Evolutionary conservation across 352 stramenopile species (phyloP), one percentile per base, ranked within the genome.

Genomic region (Thalassiosira mediterranea): DNA sequence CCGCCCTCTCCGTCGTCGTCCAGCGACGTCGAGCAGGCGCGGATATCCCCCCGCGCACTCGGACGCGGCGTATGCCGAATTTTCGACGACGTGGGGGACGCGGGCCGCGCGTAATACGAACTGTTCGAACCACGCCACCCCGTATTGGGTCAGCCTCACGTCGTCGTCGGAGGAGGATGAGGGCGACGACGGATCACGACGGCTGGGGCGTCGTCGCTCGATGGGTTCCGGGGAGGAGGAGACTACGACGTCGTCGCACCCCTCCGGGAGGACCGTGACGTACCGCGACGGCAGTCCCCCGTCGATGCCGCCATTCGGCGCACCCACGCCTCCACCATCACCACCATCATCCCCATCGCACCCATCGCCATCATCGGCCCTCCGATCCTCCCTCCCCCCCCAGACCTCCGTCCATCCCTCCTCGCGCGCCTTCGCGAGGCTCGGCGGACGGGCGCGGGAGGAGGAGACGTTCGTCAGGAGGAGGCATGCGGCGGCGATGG

Each of bases 351-450:
- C 51, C 38, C 13, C 48, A 67, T 61, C 32, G 46, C 52, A 28
- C 23, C 47, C 4, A 21, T 51, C 5, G 1, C 40, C n/a, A 28
- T 17, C 5, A 65, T 58, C 47, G 1, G 8, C 28, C 38, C 29
- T 64, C 40, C 58, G 15, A 47, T 23, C 19, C 42, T 56, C 56
- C 38, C 71, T 68, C 25, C n/a, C 42, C 23, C 81, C 81, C 81
- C 79, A 91, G 15, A 81, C 56, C 77, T 91, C 84, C 1, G 84
- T 91, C 81, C 81, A 91, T 48, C 81, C 84, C 64, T 89, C 78
- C 34, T 68, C 54, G 28, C 79, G 38, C n/a, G 38, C 40, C 13
- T 38, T 29, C 4, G 28, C 21, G 0, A 62, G 46, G 15, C 61
- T 66, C 8, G 73, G 65, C 13, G 73, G 59, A 54, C 73, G 66